Conservation (phyloP, 345 rosid species). For the Syzygium grande region DNA sequence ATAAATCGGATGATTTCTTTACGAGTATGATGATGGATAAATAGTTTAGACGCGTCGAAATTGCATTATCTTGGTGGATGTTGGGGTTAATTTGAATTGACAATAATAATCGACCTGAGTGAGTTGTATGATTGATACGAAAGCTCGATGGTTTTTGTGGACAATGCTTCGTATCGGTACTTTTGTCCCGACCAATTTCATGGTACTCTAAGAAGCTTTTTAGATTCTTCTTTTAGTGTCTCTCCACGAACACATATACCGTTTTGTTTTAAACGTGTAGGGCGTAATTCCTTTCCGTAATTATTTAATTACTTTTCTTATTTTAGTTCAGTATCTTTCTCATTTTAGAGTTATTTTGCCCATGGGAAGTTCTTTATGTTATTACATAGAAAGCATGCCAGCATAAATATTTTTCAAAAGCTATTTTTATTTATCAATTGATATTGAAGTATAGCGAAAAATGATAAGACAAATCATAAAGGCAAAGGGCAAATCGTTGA, state of each 20-base stretch:
- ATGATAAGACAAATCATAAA: not conserved
- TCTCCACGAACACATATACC: not conserved
- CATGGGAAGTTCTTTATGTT: not conserved
- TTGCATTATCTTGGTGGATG: not conserved
- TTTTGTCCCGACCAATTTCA: accelerated
- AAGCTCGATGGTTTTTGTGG: accelerated
- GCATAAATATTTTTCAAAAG: no score
- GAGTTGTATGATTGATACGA: accelerated
- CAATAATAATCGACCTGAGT: accelerated
- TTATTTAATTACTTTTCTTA: not conserved
- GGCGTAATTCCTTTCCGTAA: not conserved
- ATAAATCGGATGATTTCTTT: not conserved
- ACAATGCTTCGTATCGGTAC: accelerated
- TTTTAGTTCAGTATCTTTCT: not conserved
- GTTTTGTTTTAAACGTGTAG: not conserved
- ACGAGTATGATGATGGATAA: accelerated
- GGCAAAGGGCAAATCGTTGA: not conserved
- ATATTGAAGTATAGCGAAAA: not conserved
- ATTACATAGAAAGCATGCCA: not conserved
- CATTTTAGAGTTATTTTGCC: not conserved
- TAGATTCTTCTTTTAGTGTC: not conserved
- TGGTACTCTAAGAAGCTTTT: accelerated
- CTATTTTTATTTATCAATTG: no score
- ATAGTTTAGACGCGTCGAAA: accelerated
- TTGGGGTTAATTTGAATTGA: not conserved